Base-by-base conservation (phyloP, 1,284 basidiomycete species). In the Ustilago hordei region DNA sequence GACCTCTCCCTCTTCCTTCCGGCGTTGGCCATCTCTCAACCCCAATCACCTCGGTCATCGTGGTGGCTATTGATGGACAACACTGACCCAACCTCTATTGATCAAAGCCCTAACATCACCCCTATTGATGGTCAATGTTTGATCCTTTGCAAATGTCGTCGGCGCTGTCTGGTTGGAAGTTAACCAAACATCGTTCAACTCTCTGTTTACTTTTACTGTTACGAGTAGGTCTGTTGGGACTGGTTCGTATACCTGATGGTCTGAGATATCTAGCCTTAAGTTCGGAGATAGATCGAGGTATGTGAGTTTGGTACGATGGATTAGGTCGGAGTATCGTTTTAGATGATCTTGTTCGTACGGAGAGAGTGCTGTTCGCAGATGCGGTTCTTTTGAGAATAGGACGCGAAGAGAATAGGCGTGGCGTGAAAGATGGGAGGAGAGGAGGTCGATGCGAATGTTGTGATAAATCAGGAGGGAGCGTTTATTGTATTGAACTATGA, bases 381-480 rank as follows among this genome's bases (percentile, higher is more conserved):
- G 23, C 0, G 64, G 62, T 0, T 59, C 31, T 12, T 31, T 23
- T 8, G 74, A 19, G 39, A 61, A 62, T 1, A 76, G 62, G 31
- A 68, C 59, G 2, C 53, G 47, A 0, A 76, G 52, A 1, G 62
- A 53, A 28, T 38, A 64, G 1, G 55, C 17, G 12, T 50, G 48
- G 0, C 60, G 55, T 0, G 68, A 47, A 9, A 70, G 55, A n/a
- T 60, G 54, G 4, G 63, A 41, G 31, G 54, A 50, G 38, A 76
- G 52, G 0, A 76, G 60, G 81, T 94, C 92, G 48, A 94, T 87
- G 36, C 96, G 90, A 85, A 93, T 92, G 35, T 90, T 88, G 85
- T 98, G 93, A 87, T 98, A 99, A 1, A 94, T 94, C 41, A 98
- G 90, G 8, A 98, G 89, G 84, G 94, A 95, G 15, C 96, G 92